Percentiles rank a stretch among this genome's conserved stretches.
Conservation (phyloP, 768 basidiomycete genomes). For the Mycena amicta region DNA sequence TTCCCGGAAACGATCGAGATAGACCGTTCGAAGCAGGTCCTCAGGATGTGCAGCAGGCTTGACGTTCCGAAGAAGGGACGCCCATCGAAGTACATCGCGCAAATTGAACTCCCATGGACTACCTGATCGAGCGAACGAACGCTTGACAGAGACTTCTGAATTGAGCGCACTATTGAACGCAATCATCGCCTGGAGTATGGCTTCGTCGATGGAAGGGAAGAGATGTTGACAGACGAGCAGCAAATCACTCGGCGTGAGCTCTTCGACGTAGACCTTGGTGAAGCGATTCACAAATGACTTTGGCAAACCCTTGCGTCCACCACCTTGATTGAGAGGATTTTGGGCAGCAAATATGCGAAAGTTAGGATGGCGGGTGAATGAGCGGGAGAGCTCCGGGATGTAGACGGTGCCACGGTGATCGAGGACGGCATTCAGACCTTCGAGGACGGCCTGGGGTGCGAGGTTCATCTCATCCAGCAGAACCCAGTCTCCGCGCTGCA, state of each 20-base stretch:
- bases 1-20: slow-evolving; percentile 85
- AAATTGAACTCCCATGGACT: slow-evolving; percentile 98
- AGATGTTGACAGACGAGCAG: slow-evolving; percentile 75
- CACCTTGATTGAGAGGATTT: slow-evolving; percentile 94
- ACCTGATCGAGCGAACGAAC: slow-evolving; percentile 75
- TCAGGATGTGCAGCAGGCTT: slow-evolving; percentile 48
- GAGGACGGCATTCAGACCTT: slow-evolving; percentile 93
- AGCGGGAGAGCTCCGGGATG: slow-evolving; percentile 90
- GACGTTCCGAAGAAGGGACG: slow-evolving; percentile 49
- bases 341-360: slow-evolving; percentile 98
- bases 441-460: slow-evolving; percentile 93
- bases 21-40: slow-evolving; percentile 70
- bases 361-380: slow-evolving; percentile 85
- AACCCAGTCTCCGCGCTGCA: slow-evolving; percentile 98
- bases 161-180: slow-evolving; percentile 75
- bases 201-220: slow-evolving; percentile 60
- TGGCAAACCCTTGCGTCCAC: slow-evolving; percentile 95
- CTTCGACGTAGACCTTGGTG: slow-evolving; percentile 94
- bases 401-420: slow-evolving; percentile 96
- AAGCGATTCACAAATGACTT: slow-evolving; percentile 98
- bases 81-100: slow-evolving; percentile 92
- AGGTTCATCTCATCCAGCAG: slow-evolving; percentile 99
- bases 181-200: slow-evolving; percentile 74
- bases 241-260: slow-evolving; percentile 78
- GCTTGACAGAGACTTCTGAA: slow-evolving; percentile 62